Evolutionary conservation across 257 asterid genomes (phyloP).

Genomic region (Petrea volubilis): DNA sequence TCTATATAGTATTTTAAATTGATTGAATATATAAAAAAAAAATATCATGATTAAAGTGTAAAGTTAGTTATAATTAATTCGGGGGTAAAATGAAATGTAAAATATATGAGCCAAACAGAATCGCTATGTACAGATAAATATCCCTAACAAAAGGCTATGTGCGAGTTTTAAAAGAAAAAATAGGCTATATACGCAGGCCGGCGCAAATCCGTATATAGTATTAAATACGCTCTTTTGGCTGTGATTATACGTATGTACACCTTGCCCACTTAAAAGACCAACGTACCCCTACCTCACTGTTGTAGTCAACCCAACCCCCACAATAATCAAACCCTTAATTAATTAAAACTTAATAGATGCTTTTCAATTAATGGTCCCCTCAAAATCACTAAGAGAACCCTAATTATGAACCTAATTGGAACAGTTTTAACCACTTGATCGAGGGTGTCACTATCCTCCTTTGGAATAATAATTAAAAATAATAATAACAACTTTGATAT

Average conservation of each 20-base stretch:
- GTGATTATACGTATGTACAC: slow-evolving; percentile 31
- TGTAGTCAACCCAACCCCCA: slow-evolving; percentile 42
- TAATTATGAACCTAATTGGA: slow-evolving; percentile 40
- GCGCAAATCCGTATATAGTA: slow-evolving; percentile 47
- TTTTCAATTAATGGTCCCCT: slow-evolving; percentile 67
- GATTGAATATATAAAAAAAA: no score
- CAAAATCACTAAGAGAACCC: slow-evolving; percentile 36
- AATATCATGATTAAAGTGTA: not conserved
- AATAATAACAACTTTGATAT: slow-evolving; percentile 6
- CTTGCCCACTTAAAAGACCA: slow-evolving; percentile 21
- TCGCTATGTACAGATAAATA: slow-evolving; percentile 13
- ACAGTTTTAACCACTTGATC: slow-evolving; percentile 33
- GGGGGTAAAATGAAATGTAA: not conserved
- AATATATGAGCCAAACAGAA: not conserved
- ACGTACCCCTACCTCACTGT: slow-evolving; percentile 30
- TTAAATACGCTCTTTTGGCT: slow-evolving; percentile 8
- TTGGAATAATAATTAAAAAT: not conserved
- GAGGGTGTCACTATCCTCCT: slow-evolving; percentile 18
- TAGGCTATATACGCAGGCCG: slow-evolving; percentile 49
- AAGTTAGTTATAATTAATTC: not conserved
- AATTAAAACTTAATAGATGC: slow-evolving; percentile 46
- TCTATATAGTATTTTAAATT: no score
- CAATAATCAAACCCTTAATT: slow-evolving; percentile 35
- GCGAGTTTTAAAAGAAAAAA: no score
- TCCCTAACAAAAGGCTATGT: slow-evolving; percentile 31